Conservation (phyloP, 148 eudicot species). For the Rhododendron griersonianum region DNA sequence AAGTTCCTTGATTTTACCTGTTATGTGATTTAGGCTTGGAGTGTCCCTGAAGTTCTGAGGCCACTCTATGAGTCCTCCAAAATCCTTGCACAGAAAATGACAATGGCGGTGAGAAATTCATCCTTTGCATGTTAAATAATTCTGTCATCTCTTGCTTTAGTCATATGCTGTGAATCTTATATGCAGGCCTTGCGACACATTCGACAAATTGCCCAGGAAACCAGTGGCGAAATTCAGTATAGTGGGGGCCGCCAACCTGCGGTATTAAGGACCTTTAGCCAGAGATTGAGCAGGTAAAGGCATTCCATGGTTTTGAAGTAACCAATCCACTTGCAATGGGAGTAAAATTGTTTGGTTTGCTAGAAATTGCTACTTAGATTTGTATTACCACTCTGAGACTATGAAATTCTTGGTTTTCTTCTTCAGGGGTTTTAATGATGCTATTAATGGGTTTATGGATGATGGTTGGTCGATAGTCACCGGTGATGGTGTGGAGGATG, state of each 20-base stretch:
- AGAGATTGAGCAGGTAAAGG: constrained; percentile 47
- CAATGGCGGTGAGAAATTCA: constrained; percentile 43
- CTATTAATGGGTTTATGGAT: constrained; percentile 56
- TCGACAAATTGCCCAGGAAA: constrained; percentile 59
- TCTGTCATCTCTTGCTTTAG: background rate
- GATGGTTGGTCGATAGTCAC: constrained; percentile 56
- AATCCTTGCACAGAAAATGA: constrained; percentile 59
- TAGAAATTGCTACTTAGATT: background rate
- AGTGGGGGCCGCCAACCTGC: constrained; percentile 56
- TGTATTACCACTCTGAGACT: background rate
- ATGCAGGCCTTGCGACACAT: constrained; percentile 53
- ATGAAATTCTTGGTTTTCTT: background rate
- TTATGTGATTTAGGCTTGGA: constrained; percentile 30
- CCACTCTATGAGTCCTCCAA: constrained; percentile 67
- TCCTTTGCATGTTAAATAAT: background rate
- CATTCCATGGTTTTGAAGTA: background rate
- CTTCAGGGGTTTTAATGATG: constrained; percentile 64
- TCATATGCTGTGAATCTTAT: background rate
- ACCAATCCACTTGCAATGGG: background rate
- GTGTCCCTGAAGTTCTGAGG: constrained; percentile 60
- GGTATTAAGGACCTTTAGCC: constrained; percentile 56
- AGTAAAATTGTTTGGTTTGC: background rate
- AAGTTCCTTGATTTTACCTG: background rate
- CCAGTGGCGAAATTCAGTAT: constrained; percentile 49
- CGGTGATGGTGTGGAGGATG: constrained; percentile 57